Evolutionary conservation across 2,329 filamentous ascomycete genomes (phyloP).

Genomic region (Verticillium dahliae): DNA sequence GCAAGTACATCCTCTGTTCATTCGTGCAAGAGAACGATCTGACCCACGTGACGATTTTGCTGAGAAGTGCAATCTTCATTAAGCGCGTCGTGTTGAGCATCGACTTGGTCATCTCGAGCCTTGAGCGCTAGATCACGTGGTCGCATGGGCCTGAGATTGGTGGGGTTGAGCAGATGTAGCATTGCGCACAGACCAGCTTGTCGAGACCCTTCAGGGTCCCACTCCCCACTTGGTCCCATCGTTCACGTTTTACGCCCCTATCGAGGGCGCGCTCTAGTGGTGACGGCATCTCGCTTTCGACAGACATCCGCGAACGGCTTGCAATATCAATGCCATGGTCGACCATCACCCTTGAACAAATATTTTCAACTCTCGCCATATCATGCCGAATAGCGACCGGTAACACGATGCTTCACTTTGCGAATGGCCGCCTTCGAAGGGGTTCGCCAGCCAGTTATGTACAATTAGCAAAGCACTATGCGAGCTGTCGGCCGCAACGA

Average conservation of each 20-base stretch:
- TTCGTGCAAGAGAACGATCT: too few relatives aligned
- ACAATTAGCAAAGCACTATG: slow-evolving; percentile 42
- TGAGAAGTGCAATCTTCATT: too few relatives aligned
- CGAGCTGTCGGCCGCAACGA: slow-evolving; percentile 28
- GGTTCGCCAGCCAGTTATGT: slow-evolving; percentile 39
- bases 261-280: background rate
- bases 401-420: slow-evolving; percentile 8
- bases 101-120: too few relatives aligned
- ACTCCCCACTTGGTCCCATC: background rate
- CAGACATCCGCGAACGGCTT: background rate
- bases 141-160: background rate
- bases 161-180: background rate
- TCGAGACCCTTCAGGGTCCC: background rate
- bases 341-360: background rate
- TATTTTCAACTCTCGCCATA: background rate
- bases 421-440: slow-evolving; percentile 28
- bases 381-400: background rate
- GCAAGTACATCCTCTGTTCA: too few relatives aligned
- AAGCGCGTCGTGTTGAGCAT: too few relatives aligned
- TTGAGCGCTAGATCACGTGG: background rate
- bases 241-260: background rate
- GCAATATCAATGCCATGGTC: background rate
- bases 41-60: too few relatives aligned
- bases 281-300: background rate
- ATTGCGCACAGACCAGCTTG: background rate